phyloP scores from a whole-genome alignment of 2,329 filamentous ascomycete genomes.

The Dothistroma pini region DNA sequence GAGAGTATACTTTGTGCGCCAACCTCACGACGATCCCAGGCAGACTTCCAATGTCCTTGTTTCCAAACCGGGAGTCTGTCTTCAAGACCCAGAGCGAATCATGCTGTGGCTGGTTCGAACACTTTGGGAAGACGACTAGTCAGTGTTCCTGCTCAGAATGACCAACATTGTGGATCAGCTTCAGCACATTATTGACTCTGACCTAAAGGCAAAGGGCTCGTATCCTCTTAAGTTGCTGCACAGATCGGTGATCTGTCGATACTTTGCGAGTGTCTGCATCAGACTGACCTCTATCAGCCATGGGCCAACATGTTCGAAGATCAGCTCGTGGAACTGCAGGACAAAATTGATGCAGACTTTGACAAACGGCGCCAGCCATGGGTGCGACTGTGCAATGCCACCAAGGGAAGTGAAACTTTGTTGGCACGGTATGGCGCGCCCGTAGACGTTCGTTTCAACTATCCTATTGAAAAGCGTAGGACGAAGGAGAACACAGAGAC shows the following conservation, averaged over 20 bases:
- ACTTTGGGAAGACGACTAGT: slow-evolving; percentile 33
- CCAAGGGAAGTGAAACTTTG: slow-evolving; percentile 3
- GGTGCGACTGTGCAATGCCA: neutral
- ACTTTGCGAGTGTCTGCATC: slow-evolving; percentile 42
- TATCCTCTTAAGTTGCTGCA: slow-evolving; percentile 11
- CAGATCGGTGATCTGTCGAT: slow-evolving; percentile 48
- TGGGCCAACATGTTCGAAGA: slow-evolving; percentile 46
- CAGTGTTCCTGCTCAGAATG: slow-evolving; percentile 23
- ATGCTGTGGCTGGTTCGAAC: slow-evolving; percentile 6
- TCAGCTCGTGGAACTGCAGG: slow-evolving; percentile 24
- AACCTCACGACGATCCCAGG: slow-evolving; percentile 1
- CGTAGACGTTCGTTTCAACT: slow-evolving; percentile 4
- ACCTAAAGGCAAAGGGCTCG: slow-evolving; percentile 7
- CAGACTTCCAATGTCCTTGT: neutral
- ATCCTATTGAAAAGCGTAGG: slow-evolving; percentile 10
- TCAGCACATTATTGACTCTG: slow-evolving; percentile 39
- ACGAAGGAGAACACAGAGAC: slow-evolving; percentile 14
- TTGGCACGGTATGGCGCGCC: slow-evolving; percentile 8
- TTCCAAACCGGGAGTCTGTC: neutral
- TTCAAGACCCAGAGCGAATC: neutral
- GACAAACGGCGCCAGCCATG: neutral
- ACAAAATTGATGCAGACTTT: slow-evolving; percentile 25
- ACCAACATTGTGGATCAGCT: slow-evolving; percentile 48
- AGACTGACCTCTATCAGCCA: slow-evolving; percentile 48
- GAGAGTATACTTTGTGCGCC: slow-evolving; percentile 2